Percentiles rank a stretch among this genome's conserved stretches.
These are phyloP conservation scores for Fagus crenata DNA, from an alignment of 306 rosid species.

Conservation along the genomic window DNA sequence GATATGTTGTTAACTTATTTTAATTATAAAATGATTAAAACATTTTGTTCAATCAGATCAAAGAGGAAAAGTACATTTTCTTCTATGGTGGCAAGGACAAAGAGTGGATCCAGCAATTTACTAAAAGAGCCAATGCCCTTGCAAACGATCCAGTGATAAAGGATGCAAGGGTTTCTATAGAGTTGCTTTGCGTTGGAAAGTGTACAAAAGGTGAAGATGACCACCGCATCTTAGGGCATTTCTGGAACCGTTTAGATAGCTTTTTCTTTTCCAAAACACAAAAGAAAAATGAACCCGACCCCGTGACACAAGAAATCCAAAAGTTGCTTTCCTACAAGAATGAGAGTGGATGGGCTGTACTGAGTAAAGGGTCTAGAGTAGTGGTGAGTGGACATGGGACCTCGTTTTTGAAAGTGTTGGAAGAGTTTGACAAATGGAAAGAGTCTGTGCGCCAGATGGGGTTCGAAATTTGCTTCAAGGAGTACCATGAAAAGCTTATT, in stretches of 20 bases:
- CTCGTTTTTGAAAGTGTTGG: constrained; percentile 43
- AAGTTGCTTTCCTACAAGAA: constrained; percentile 65
- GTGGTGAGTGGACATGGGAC: constrained; percentile 53
- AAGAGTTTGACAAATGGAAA: constrained; percentile 64
- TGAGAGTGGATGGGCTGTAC: constrained; percentile 65
- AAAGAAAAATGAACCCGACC: constrained; percentile 10
- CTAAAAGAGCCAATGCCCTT: constrained; percentile 17
- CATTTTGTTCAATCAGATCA: constrained; percentile 23
- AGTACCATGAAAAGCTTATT: constrained; percentile 17
- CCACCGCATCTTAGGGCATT: constrained; percentile 22
- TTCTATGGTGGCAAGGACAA: constrained; percentile 48
- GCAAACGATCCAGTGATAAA: constrained; percentile 31
- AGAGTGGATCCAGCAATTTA: constrained; percentile 36
- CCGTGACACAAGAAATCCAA: constrained; percentile 51
- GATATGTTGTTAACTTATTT: not conserved
- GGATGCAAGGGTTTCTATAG: constrained; percentile 27
- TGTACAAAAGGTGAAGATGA: constrained; percentile 34
- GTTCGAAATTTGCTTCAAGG: constrained; percentile 25
- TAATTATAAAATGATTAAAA: not conserved
- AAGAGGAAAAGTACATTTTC: constrained; percentile 39
- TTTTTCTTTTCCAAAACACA: constrained; percentile 27
- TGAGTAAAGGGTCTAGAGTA: constrained; percentile 51
- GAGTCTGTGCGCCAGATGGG: constrained; percentile 24
- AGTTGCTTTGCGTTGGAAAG: constrained; percentile 33
- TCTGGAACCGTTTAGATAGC: constrained; percentile 37